Conservation (phyloP, 768 basidiomycete genomes). For the Lactarius psammicola region DNA sequence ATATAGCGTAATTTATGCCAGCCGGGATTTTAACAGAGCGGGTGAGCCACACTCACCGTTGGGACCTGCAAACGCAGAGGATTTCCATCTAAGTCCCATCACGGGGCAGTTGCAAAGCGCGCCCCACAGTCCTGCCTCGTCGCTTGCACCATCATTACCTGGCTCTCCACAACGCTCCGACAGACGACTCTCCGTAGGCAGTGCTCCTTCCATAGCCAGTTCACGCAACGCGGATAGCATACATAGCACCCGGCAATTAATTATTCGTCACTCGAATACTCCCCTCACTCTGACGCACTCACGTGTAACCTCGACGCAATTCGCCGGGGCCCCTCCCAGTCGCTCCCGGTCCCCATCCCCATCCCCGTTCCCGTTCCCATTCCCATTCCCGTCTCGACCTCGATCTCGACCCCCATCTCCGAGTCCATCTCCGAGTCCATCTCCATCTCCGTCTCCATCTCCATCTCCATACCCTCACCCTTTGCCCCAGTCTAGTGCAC, state of each 20-base stretch:
- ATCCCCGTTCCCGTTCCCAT: too few species aligned
- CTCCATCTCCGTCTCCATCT: too few species aligned
- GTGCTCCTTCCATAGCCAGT: not conserved
- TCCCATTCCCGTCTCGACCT: too few species aligned
- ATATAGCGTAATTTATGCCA: slow-evolving; percentile 4
- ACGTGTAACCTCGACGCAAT: slow-evolving; percentile 5
- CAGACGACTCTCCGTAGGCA: not conserved
- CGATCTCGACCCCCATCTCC: too few species aligned
- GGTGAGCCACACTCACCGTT: not conserved
- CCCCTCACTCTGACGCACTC: not conserved
- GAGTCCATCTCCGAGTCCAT: too few species aligned
- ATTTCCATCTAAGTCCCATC: not conserved
- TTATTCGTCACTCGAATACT: not conserved
- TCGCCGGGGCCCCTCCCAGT: not conserved
- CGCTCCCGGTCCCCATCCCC: not conserved
- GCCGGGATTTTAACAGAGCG: not conserved
- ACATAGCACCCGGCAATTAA: too few species aligned
- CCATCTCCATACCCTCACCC: not conserved
- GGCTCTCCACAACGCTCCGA: not conserved
- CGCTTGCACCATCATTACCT: not conserved
- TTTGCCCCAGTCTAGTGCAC: not conserved
- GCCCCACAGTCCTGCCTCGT: not conserved
- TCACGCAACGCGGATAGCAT: not conserved
- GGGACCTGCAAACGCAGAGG: not conserved
- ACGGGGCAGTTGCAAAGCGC: not conserved